Conservation (phyloP, 2,329 filamentous ascomycete species). For the Colletotrichum tamarilloi region DNA sequence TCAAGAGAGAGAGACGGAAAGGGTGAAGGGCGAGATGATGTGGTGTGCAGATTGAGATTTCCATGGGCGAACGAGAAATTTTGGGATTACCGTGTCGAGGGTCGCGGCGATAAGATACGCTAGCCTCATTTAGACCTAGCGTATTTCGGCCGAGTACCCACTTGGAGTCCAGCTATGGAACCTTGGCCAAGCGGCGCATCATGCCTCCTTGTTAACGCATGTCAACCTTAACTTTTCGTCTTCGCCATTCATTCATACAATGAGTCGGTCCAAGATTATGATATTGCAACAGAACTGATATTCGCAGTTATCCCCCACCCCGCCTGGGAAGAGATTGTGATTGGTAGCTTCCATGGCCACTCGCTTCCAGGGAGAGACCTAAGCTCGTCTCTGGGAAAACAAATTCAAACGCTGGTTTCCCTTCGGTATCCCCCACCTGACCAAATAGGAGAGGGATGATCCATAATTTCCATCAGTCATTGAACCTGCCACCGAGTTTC, state of each 20-base stretch:
- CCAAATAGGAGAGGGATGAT: background rate
- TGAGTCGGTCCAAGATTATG: background rate
- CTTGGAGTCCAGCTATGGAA: background rate
- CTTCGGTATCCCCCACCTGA: too few relatives aligned
- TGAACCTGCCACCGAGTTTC: constrained; percentile 2
- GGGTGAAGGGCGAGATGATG: background rate
- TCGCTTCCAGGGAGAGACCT: constrained; percentile 1
- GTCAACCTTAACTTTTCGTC: background rate
- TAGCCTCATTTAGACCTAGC: constrained; percentile 10
- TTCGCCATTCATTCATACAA: background rate
- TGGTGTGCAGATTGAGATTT: background rate
- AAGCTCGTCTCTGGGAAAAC: constrained; percentile 5
- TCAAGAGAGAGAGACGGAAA: background rate
- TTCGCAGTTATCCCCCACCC: background rate
- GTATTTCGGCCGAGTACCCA: background rate
- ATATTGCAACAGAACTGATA: background rate
- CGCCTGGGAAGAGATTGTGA: background rate
- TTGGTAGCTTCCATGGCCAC: background rate
- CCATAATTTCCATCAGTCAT: constrained; percentile 5
- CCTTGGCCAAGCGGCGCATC: too few relatives aligned
- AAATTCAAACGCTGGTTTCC: background rate
- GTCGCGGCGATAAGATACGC: constrained; percentile 1
- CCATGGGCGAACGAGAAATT: constrained; percentile 2
- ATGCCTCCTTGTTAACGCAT: background rate
- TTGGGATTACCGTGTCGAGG: constrained; percentile 18